phyloP scores from a whole-genome alignment of 148 eudicot genomes.

The Silene conica region DNA sequence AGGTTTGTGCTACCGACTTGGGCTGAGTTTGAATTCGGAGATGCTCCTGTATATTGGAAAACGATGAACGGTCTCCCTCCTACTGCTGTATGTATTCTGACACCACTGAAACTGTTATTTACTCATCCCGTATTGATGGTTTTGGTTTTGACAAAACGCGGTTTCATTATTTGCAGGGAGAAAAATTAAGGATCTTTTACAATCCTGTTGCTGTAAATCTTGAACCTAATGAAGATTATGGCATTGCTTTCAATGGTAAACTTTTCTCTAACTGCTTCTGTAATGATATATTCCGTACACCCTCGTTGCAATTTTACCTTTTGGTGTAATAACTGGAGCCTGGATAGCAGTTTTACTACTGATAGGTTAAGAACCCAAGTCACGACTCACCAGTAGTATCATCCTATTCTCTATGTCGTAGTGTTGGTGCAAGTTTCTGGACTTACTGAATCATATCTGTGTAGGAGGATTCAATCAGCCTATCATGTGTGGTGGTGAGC shows the following conservation, averaged over 20 bases:
- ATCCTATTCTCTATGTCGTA: not conserved
- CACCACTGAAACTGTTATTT: not conserved
- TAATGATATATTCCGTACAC: not conserved
- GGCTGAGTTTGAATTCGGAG: slow-evolving; percentile 88
- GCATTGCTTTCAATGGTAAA: slow-evolving; percentile 83
- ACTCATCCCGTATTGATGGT: not conserved
- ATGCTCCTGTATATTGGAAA: slow-evolving; percentile 85
- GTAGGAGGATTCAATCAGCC: slow-evolving; percentile 97
- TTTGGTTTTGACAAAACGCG: not conserved
- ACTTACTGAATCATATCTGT: not conserved
- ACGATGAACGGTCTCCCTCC: slow-evolving; percentile 96
- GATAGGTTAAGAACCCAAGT: no score
- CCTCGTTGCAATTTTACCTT: no score
- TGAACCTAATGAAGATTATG: slow-evolving; percentile 65
- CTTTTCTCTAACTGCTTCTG: not conserved
- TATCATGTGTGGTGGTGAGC: slow-evolving; percentile 96
- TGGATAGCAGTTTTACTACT: no score
- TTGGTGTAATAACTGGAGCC: no score
- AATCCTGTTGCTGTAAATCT: slow-evolving; percentile 78
- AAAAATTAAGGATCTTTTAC: slow-evolving; percentile 69
- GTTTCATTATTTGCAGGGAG: slow-evolving; percentile 43
- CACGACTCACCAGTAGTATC: no score
- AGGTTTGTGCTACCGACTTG: slow-evolving; percentile 78
- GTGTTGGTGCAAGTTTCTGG: not conserved
- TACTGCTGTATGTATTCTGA: slow-evolving; percentile 44